Percentiles rank a stretch among this genome's conserved stretches.
Evolutionary conservation across 768 basidiomycete species (phyloP).

Genomic region (Phaffia tasmanica): DNA sequence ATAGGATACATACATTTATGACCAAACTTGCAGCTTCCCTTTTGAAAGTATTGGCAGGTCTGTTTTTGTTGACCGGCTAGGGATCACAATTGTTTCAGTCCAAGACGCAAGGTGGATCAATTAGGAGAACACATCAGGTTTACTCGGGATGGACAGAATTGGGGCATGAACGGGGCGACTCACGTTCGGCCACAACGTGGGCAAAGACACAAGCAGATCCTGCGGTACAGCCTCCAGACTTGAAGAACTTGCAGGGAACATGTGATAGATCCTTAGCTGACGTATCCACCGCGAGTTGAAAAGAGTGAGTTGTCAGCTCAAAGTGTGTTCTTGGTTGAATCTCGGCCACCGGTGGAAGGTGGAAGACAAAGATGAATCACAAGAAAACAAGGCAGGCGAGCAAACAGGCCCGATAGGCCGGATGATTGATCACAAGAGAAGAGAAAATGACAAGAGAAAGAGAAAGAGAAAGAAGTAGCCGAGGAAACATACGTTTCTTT

Average conservation of each 20-base stretch:
- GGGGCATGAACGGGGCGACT: conserved; percentile 18
- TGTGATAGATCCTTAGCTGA: conserved; percentile 75
- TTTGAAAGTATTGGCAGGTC: conserved; percentile 49
- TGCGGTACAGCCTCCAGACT: conserved; percentile 79
- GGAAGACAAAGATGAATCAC: no score
- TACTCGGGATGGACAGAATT: neutral
- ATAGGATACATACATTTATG: conserved; percentile 40
- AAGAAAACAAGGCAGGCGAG: no score
- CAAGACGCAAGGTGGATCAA: conserved; percentile 28
- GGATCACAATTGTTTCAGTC: neutral
- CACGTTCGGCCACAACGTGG: conserved; percentile 60
- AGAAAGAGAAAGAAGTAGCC: no score
- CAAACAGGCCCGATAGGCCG: no score
- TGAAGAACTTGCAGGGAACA: conserved; percentile 97
- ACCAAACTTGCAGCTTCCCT: conserved; percentile 71
- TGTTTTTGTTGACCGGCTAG: conserved; percentile 34
- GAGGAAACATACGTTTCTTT: no score
- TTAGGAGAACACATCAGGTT: neutral
- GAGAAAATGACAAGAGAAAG: no score
- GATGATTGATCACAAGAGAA: no score
- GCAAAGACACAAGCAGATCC: conserved; percentile 94
- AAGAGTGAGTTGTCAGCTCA: no score
- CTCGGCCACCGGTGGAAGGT: no score
- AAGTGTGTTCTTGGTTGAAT: no score
- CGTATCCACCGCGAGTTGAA: no score